phyloP scores from a whole-genome alignment of 345 rosid genomes.

The Heritiera littoralis region DNA sequence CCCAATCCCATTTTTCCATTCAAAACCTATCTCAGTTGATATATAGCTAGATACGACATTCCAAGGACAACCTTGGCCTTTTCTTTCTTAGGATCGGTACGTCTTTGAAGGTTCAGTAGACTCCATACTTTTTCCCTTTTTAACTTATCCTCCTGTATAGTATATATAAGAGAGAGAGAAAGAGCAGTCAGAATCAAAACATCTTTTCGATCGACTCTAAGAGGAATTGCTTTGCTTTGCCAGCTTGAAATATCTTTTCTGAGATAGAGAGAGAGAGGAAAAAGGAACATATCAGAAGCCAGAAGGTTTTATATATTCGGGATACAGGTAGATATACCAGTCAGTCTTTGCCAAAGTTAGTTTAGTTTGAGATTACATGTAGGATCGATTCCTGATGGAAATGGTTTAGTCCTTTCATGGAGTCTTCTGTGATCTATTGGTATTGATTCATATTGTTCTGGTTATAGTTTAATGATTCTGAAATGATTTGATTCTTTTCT shows the following conservation, averaged over 20 bases:
- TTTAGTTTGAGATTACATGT: no score
- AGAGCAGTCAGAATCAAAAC: background rate
- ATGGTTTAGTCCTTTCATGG: background rate
- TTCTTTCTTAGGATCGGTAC: background rate
- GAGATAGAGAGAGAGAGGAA: background rate
- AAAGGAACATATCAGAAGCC: no score
- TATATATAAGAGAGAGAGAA: background rate
- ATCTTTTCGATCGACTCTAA: background rate
- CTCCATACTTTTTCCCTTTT: background rate
- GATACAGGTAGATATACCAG: background rate
- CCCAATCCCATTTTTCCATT: background rate
- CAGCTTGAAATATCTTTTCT: no score
- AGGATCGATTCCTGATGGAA: background rate
- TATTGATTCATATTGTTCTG: background rate
- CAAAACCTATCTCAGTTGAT: background rate
- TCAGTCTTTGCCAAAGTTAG: background rate
- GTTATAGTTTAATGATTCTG: background rate
- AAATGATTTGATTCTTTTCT: background rate
- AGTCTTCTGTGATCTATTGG: background rate
- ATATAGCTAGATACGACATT: background rate
- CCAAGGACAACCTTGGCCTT: background rate
- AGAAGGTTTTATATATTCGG: background rate
- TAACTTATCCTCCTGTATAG: background rate
- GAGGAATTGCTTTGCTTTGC: background rate
- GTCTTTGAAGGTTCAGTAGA: slow-evolving; percentile 7